Base-by-base conservation (phyloP, 2,329 filamentous ascomycete genomes). In the Colletotrichum noveboracense region DNA sequence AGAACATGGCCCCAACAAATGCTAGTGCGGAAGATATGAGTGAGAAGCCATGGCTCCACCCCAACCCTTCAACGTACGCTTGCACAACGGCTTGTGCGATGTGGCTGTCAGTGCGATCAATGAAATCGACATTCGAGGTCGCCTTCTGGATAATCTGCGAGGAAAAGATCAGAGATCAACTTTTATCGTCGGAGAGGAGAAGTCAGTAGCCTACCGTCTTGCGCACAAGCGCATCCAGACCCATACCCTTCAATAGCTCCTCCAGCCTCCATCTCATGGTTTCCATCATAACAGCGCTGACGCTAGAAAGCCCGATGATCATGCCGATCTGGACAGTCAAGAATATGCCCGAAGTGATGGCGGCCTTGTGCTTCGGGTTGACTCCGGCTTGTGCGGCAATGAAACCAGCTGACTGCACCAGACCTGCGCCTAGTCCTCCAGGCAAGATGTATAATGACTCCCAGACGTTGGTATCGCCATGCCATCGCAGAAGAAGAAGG, bases 391-490 rank as follows among this genome's bases (percentile, higher is more conserved):
- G 86, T 2, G 88, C 78, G 0, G 85, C 83, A 70, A 88, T 84
- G 72, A 88, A 88, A 0, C 86, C 80, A 5, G 85, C 85, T 30
- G 83, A 85, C 28, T 85, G 82, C 1, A 83, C 83, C 9, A 87
- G 82, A 3, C 87, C 87, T 0, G 82, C 84, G 21, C 86, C 86
- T 32, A 87, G 81, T 6, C 86, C 86, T 64, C 83, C 82, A 83
- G 91, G 91, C 7, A 92, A 83, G 28, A 93, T 92, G 74, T 92
- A 91, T 0, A 93, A 79, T 0, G 90, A 90, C 77, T 92, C 90
- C 75, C 83, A 83, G 78, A 87, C 86, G 9, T 87, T 87, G 0
- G 91, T 93, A 36, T 91, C 77, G 0, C 91, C 92, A 13, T 89
- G 86, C 93, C 93, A 94, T 26, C 88, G 84, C 2, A 91, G 79